Evolutionary conservation across 768 basidiomycete genomes (phyloP).

Genomic region (Tylopilus rubrobrunneus): DNA sequence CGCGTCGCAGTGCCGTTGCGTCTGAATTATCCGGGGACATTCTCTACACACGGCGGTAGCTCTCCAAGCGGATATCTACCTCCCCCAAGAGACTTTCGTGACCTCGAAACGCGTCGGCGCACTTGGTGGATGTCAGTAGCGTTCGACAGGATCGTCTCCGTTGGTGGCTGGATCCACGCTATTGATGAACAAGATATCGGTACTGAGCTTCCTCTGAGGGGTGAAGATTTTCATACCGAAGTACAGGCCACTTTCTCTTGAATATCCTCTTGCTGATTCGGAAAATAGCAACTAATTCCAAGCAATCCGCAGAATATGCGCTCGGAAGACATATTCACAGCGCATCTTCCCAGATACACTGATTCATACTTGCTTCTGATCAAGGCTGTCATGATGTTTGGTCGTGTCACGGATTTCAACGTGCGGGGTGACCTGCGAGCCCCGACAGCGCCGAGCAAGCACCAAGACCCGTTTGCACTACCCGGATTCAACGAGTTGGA

Average conservation of each 20-base stretch:
- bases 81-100: constrained; percentile 70
- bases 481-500: constrained; percentile 71
- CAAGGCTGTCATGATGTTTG: constrained; percentile 83
- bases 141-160: constrained; percentile 78
- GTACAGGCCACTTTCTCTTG: constrained; percentile 36
- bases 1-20: constrained; percentile 78
- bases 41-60: constrained; percentile 59
- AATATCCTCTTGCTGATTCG: constrained; percentile 11
- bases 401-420: constrained; percentile 80
- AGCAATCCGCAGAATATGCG: constrained; percentile 76
- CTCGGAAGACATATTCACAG: constrained; percentile 59
- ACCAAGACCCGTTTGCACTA: constrained; percentile 66
- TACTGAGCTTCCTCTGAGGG: constrained; percentile 75
- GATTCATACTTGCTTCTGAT: constrained; percentile 80
- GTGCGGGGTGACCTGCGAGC: constrained; percentile 70
- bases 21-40: constrained; percentile 83
- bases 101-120: constrained; percentile 73
- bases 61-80: constrained; percentile 79
- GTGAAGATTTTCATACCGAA: constrained; percentile 71
- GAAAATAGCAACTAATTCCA: constrained; percentile 49
- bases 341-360: constrained; percentile 72
- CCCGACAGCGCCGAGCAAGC: constrained; percentile 62
- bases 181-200: constrained; percentile 82
- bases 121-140: constrained; percentile 92
- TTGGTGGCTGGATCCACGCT: constrained; percentile 83